Evolutionary conservation across 106 monocot species (phyloP).

Genomic region (Xerophyta viscosa): DNA sequence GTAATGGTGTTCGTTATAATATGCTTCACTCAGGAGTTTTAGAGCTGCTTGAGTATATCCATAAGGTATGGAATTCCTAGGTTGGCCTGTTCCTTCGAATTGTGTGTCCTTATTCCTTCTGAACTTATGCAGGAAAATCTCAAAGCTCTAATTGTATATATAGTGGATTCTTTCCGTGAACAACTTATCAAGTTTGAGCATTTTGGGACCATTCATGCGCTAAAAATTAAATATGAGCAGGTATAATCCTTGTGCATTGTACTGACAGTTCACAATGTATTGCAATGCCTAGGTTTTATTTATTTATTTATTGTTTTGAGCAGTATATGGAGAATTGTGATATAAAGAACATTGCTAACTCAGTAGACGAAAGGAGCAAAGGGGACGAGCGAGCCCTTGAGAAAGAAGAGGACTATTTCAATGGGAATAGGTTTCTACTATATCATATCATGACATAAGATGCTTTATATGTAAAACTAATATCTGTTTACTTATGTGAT

Average conservation of each 20-base stretch:
- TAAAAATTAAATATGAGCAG: constrained; percentile 96
- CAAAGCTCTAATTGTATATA: constrained; percentile 53
- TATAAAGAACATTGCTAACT: constrained; percentile 21
- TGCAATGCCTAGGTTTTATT: neutral
- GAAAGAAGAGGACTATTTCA: constrained; percentile 97
- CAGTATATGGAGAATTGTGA: constrained; percentile 65
- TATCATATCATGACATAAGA: too few relatives aligned
- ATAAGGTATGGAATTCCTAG: constrained; percentile 44
- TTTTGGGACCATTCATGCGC: constrained; percentile 47
- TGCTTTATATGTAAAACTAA: too few relatives aligned
- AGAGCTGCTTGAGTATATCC: constrained; percentile 82
- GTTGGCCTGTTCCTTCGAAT: neutral
- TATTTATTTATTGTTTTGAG: constrained; percentile 4
- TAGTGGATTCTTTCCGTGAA: constrained; percentile 67
- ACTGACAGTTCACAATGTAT: neutral
- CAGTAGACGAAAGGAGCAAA: constrained; percentile 38
- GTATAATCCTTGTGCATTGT: constrained; percentile 21
- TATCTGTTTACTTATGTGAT: neutral
- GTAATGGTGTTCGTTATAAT: constrained; percentile 86
- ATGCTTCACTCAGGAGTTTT: constrained; percentile 93
- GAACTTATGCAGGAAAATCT: constrained; percentile 12
- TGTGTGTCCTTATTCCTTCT: neutral
- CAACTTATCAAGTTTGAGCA: constrained; percentile 61
- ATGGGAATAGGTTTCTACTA: constrained; percentile 94
- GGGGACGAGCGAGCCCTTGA: constrained; percentile 76